A percentile compares a stretch with the other conserved stretches of the same genome.
These are phyloP conservation scores for Sphaerobolus stellatus DNA, from an alignment of 1,284 basidiomycete species.

Conservation along the genomic window DNA sequence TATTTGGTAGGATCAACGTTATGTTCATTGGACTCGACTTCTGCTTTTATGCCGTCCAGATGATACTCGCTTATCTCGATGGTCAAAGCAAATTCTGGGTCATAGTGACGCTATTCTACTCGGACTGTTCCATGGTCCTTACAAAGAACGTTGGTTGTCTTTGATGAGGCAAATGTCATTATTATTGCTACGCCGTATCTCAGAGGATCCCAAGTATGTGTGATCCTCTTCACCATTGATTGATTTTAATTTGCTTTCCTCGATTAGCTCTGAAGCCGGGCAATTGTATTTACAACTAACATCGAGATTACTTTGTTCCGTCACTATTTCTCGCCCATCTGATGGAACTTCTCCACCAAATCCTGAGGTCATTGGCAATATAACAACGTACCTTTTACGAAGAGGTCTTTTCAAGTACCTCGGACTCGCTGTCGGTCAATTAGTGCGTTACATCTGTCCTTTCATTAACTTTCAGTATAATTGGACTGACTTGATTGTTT, in stretches of 20 bases:
- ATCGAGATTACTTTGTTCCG: slow-evolving; percentile 43
- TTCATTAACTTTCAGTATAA: neutral
- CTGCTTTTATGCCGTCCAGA: slow-evolving; percentile 21
- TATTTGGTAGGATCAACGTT: neutral
- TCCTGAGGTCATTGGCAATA: neutral
- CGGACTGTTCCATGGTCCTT: slow-evolving; percentile 35
- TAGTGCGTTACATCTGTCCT: no score
- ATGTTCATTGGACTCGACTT: slow-evolving; percentile 12
- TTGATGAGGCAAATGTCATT: slow-evolving; percentile 51
- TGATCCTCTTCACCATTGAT: neutral
- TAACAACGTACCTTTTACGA: slow-evolving; percentile 7
- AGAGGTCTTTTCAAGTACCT: slow-evolving; percentile 38
- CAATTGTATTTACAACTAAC: slow-evolving; percentile 30
- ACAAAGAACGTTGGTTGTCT: slow-evolving; percentile 53
- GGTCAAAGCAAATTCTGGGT: slow-evolving; percentile 47
- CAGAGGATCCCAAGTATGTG: slow-evolving; percentile 7
- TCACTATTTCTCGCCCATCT: slow-evolving; percentile 23
- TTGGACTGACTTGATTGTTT: neutral
- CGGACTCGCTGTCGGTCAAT: no score
- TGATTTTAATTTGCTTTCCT: neutral
- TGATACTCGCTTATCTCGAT: slow-evolving; percentile 40
- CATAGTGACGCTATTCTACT: slow-evolving; percentile 48
- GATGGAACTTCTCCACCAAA: neutral
- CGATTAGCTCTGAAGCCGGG: slow-evolving; percentile 5
- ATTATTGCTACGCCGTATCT: slow-evolving; percentile 40